Evolutionary conservation across 2,329 filamentous ascomycete genomes (phyloP).

Genomic region (Phialocephala subalpina): DNA sequence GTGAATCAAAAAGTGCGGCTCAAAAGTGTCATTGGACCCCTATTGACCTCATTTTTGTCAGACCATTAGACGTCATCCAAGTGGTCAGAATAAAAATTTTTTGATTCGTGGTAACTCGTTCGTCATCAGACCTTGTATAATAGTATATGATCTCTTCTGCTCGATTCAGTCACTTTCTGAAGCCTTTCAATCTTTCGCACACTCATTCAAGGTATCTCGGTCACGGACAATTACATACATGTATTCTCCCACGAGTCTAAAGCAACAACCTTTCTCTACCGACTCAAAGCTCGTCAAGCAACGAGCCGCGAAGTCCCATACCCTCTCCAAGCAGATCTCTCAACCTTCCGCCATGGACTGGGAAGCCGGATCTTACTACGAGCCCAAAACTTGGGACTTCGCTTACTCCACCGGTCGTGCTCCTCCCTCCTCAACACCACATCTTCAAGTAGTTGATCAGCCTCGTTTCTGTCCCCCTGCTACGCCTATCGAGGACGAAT

Average conservation of each 20-base stretch:
- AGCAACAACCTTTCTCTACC: neutral
- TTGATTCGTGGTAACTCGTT: neutral
- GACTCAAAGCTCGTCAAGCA: neutral
- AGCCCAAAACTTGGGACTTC: constrained; percentile 8
- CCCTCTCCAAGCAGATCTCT: neutral
- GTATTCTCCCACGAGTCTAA: neutral
- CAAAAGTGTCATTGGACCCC: neutral
- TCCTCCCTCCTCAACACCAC: neutral
- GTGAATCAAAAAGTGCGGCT: neutral
- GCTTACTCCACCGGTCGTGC: neutral
- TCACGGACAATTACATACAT: neutral
- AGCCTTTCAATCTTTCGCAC: neutral
- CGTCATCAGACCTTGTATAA: neutral
- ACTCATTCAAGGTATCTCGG: neutral
- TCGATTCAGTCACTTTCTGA: neutral
- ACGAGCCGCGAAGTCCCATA: neutral
- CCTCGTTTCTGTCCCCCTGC: neutral
- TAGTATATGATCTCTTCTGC: neutral
- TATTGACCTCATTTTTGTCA: constrained; percentile 1
- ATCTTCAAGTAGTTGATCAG: neutral
- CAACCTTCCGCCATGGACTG: neutral
- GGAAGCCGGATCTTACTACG: neutral
- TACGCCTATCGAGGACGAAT: neutral
- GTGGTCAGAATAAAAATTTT: neutral
- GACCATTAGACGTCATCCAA: neutral